Evolutionary conservation across 768 basidiomycete genomes (phyloP).

Genomic region (Epithele typhae): DNA sequence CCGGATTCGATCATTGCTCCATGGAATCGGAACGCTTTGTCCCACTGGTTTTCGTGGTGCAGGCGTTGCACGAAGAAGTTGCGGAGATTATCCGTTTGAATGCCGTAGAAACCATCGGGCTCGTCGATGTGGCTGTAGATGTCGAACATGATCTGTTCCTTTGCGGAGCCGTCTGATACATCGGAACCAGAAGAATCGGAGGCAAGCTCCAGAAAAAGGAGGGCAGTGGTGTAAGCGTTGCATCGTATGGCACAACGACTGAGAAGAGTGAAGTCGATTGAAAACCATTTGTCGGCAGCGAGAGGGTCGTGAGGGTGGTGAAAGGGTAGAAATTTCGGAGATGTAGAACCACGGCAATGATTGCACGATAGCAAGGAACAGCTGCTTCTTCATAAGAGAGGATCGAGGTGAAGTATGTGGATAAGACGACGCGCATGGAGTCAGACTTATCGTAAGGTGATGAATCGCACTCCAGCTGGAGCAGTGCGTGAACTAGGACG

Average conservation of each 20-base stretch:
- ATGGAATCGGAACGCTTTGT: slow-evolving; percentile 85
- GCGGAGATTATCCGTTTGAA: slow-evolving; percentile 72
- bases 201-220: slow-evolving; percentile 85
- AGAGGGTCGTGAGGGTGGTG: slow-evolving; percentile 30
- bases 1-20: slow-evolving; percentile 79
- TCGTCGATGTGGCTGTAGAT: slow-evolving; percentile 96
- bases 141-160: slow-evolving; percentile 78
- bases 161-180: slow-evolving; percentile 26
- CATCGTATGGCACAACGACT: slow-evolving; percentile 70
- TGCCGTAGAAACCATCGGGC: slow-evolving; percentile 97
- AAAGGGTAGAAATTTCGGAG: slow-evolving; percentile 62
- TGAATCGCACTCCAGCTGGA: slow-evolving; percentile 33
- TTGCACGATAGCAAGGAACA: slow-evolving; percentile 43
- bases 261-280: slow-evolving; percentile 68
- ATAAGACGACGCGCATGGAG: slow-evolving; percentile 33
- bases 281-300: slow-evolving; percentile 79
- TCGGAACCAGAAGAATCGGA: slow-evolving; percentile 40
- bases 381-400: slow-evolving; percentile 38
- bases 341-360: slow-evolving; percentile 77
- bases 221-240: slow-evolving; percentile 83
- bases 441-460: slow-evolving; percentile 16
- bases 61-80: slow-evolving; percentile 80
- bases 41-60: slow-evolving; percentile 92
- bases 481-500: slow-evolving; percentile 64
- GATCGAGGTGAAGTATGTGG: slow-evolving; percentile 52